These are phyloP conservation scores for Ambrosia hybrid DNA, from an alignment of 140 eudicot species.

Conservation along the genomic window DNA sequence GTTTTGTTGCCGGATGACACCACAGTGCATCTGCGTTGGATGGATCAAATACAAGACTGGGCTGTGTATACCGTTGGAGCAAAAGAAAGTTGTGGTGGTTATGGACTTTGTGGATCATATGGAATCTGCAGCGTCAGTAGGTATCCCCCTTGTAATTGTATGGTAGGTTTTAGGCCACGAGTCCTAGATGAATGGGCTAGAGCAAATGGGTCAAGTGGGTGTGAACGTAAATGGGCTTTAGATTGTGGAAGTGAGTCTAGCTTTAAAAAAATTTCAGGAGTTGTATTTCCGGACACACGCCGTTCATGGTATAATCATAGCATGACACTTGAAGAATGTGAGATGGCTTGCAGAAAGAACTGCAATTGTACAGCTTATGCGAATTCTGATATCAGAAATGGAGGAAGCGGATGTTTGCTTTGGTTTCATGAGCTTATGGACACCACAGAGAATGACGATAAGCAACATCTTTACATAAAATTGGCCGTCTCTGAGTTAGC, in stretches of 20 bases:
- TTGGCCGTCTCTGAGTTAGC: constrained; percentile 20
- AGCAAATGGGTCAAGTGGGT: constrained; percentile 19
- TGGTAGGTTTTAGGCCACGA: constrained; percentile 25
- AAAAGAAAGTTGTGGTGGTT: not conserved
- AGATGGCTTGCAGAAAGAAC: constrained; percentile 1
- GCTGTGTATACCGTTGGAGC: not conserved
- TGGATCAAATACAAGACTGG: constrained; percentile 6
- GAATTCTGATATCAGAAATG: constrained; percentile 1
- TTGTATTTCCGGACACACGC: constrained; percentile 10
- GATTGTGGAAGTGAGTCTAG: constrained; percentile 14
- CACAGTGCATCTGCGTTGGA: not conserved
- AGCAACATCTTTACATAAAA: constrained; percentile 14
- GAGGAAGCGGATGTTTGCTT: constrained; percentile 29
- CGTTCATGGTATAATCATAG: constrained; percentile 8
- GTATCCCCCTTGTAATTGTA: constrained; percentile 27
- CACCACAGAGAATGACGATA: constrained; percentile 6
- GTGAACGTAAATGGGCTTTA: not conserved
- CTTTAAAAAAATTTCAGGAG: constrained; percentile 1
- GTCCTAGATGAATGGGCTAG: constrained; percentile 13
- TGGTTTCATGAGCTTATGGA: constrained; percentile 17
- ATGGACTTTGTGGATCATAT: constrained; percentile 11
- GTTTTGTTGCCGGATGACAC: not conserved
- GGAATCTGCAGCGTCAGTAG: not conserved
- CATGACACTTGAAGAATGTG: constrained; percentile 17
- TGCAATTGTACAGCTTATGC: constrained; percentile 22